Conservation (phyloP, 2,329 filamentous ascomycete species). For the Aureobasidium subglaciale region DNA sequence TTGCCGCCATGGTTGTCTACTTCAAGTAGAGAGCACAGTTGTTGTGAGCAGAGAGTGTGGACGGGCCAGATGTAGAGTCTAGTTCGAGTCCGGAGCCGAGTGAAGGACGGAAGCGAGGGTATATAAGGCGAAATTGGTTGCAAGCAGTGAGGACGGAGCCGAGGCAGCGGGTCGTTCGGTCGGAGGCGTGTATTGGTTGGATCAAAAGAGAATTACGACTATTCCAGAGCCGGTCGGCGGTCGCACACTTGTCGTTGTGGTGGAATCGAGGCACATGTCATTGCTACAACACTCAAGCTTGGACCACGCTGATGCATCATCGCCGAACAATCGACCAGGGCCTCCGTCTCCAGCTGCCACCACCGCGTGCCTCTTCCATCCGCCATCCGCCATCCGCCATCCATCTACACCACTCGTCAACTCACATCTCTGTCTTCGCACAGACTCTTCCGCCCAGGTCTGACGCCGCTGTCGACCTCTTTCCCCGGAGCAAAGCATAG, state of each 20-base stretch:
- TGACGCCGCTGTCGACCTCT: not conserved
- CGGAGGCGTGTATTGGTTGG: no score
- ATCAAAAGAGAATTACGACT: not conserved
- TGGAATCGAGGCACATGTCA: not conserved
- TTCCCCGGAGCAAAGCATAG: not conserved
- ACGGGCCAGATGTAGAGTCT: no score
- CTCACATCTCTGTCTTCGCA: not conserved
- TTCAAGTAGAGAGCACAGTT: not conserved
- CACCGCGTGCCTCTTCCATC: not conserved
- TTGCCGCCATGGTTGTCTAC: slow-evolving; percentile 44
- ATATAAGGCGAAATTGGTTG: not conserved
- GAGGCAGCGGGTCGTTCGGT: not conserved
- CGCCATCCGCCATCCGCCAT: not conserved
- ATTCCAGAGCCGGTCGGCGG: no score
- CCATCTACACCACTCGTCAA: not conserved
- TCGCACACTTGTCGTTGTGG: not conserved
- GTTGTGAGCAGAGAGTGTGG: not conserved
- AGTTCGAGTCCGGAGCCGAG: slow-evolving; percentile 1
- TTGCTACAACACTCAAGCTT: not conserved
- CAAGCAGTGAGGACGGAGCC: not conserved
- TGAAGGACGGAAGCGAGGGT: not conserved
- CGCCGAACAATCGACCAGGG: not conserved
- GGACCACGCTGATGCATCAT: not conserved
- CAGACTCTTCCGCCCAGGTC: not conserved
- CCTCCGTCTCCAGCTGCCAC: not conserved